These are phyloP conservation scores for Talaromyces funiculosus DNA, from an alignment of 2,329 filamentous ascomycete species.

Conservation along the genomic window DNA sequence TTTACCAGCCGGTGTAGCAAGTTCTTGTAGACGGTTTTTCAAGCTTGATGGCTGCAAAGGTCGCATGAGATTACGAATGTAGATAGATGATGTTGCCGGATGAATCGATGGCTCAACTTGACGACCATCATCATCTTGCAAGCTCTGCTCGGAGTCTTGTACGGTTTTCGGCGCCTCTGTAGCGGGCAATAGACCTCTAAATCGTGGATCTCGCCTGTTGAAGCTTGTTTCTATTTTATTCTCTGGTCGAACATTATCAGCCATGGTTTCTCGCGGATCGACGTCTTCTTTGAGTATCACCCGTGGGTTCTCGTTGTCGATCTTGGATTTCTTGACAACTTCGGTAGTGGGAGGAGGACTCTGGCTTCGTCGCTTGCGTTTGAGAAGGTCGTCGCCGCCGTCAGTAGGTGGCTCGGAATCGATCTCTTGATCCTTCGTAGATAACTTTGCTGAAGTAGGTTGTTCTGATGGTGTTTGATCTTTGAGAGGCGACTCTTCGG, in stretches of 20 bases:
- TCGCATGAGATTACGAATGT: conserved; percentile 86
- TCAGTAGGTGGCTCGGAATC: conserved; percentile 25
- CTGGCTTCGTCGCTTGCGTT: conserved; percentile 61
- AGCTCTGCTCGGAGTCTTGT: conserved; percentile 23
- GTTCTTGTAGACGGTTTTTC: conserved; percentile 60
- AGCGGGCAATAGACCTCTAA: conserved; percentile 44
- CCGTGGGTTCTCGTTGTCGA: conserved; percentile 41
- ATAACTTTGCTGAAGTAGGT: conserved; percentile 13
- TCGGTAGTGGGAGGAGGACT: conserved; percentile 55
- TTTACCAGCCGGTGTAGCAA: conserved; percentile 57
- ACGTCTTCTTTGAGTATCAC: conserved; percentile 29
- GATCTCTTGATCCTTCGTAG: conserved; percentile 23
- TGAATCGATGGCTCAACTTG: conserved; percentile 57
- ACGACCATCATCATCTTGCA: conserved; percentile 35
- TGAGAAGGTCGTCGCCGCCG: conserved; percentile 52
- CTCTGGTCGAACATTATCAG: not conserved
- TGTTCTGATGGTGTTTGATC: not conserved
- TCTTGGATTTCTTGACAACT: conserved; percentile 53
- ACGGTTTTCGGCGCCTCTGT: conserved; percentile 22
- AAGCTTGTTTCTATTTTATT: not conserved
- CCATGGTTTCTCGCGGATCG: not conserved
- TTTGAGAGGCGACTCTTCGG: not conserved
- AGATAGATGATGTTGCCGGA: conserved; percentile 69
- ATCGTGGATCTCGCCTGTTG: conserved; percentile 38
- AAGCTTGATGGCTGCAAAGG: conserved; percentile 67